A percentile compares a stretch with the other conserved stretches of the same genome.
Evolutionary conservation across 805 yeast species (phyloP).

Genomic region (Candida pseudoglaebosa): DNA sequence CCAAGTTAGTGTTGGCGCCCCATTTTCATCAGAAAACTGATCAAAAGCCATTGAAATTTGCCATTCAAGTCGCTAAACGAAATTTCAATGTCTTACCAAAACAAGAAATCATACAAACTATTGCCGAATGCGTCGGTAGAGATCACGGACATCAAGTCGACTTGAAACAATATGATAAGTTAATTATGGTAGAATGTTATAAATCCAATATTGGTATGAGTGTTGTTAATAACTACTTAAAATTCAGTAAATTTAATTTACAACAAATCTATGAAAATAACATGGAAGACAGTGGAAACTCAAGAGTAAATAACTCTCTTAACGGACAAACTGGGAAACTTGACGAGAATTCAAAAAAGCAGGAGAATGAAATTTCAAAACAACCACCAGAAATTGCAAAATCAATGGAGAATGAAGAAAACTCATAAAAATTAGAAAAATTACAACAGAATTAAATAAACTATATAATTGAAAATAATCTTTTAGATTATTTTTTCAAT

Average conservation of each 20-base stretch:
- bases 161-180: slow-evolving; percentile 70
- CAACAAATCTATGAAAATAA: slow-evolving; percentile 69
- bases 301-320: background rate
- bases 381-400: no score
- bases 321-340: background rate
- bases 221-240: slow-evolving; percentile 65
- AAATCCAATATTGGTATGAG: slow-evolving; percentile 86
- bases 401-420: no score
- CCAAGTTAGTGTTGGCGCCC: slow-evolving; percentile 57
- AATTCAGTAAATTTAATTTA: slow-evolving; percentile 66
- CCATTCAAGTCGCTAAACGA: slow-evolving; percentile 75
- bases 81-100: slow-evolving; percentile 72
- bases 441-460: no score
- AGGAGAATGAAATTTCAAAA: background rate
- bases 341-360: background rate
- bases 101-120: slow-evolving; percentile 64
- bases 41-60: slow-evolving; percentile 53
- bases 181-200: slow-evolving; percentile 83
- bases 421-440: no score
- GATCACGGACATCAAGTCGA: slow-evolving; percentile 75
- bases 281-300: slow-evolving; percentile 19
- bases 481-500: no score
- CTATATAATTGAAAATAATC: no score
- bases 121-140: slow-evolving; percentile 70
- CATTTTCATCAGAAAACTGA: slow-evolving; percentile 53